phyloP scores from a whole-genome alignment of 257 asterid species.

The Anisodus tanguticus region DNA sequence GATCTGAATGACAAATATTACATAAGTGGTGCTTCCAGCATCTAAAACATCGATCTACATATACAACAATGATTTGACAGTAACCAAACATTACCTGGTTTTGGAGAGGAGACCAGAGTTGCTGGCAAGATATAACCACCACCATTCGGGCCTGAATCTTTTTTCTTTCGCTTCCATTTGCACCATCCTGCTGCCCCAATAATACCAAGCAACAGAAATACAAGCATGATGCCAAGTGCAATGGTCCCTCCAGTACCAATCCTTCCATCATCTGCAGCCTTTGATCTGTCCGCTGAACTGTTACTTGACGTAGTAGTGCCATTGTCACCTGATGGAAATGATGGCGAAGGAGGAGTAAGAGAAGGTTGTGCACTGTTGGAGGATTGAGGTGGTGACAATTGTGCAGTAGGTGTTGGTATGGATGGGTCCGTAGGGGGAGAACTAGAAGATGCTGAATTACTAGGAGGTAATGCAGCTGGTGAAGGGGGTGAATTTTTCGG shows the following conservation, averaged over 20 bases:
- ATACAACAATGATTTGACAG: not conserved
- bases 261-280: constrained; percentile 44
- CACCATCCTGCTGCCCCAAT: constrained; percentile 60
- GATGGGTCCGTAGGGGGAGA: constrained; percentile 29
- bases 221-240: constrained; percentile 50
- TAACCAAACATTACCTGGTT: constrained; percentile 56
- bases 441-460: constrained; percentile 11
- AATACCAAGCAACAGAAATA: constrained; percentile 57
- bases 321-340: constrained; percentile 47
- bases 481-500: too few relatives aligned
- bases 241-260: constrained; percentile 55
- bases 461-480: constrained; percentile 34
- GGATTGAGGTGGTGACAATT: constrained; percentile 25
- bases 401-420: constrained; percentile 29
- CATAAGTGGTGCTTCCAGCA: not conserved
- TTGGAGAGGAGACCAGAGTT: constrained; percentile 50
- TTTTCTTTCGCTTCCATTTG: constrained; percentile 65
- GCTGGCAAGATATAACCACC: constrained; percentile 67
- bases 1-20: not conserved
- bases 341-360: constrained; percentile 49
- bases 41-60: not conserved
- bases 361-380: constrained; percentile 29
- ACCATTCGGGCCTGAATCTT: constrained; percentile 44
- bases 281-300: constrained; percentile 48
- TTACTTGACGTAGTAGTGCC: constrained; percentile 35